A percentile compares a stretch with the other conserved stretches of the same genome.
Evolutionary conservation across 1,284 basidiomycete species (phyloP).

Genomic region (Fomitopsis schrenkii): DNA sequence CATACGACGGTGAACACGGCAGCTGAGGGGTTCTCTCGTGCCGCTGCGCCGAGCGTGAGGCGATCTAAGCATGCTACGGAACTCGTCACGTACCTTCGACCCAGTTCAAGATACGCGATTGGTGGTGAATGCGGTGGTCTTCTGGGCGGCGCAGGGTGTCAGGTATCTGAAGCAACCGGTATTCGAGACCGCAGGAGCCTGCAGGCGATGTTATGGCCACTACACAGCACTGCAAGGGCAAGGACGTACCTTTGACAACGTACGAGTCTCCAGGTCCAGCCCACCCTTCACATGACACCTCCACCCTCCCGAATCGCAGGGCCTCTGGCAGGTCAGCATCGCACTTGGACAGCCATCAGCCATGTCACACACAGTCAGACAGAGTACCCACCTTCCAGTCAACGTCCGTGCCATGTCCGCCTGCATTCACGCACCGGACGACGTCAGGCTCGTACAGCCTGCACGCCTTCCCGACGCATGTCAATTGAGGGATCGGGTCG

Average conservation of each 20-base stretch:
- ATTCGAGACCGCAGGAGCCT: slow-evolving; percentile 85
- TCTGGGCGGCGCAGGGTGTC: slow-evolving; percentile 36
- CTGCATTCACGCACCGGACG: slow-evolving; percentile 80
- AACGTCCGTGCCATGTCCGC: slow-evolving; percentile 69
- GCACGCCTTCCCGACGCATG: slow-evolving; percentile 79
- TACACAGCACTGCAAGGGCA: too few species aligned
- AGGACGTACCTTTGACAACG: slow-evolving; percentile 75
- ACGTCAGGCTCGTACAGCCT: slow-evolving; percentile 75
- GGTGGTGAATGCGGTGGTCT: slow-evolving; percentile 11
- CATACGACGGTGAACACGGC: slow-evolving; percentile 56
- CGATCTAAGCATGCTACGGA: background rate
- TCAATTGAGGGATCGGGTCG: slow-evolving; percentile 70
- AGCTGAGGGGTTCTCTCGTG: slow-evolving; percentile 17
- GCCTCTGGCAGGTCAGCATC: slow-evolving; percentile 84
- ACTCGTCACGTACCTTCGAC: slow-evolving; percentile 13
- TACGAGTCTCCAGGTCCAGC: slow-evolving; percentile 72
- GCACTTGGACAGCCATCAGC: slow-evolving; percentile 48
- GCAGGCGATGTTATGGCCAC: background rate
- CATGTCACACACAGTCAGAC: background rate
- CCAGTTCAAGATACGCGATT: slow-evolving; percentile 17
- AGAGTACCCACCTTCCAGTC: slow-evolving; percentile 74
- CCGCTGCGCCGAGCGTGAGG: background rate
- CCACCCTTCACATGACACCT: slow-evolving; percentile 90
- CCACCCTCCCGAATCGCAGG: slow-evolving; percentile 77
- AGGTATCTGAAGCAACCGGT: slow-evolving; percentile 68